phyloP scores from a whole-genome alignment of 352 stramenopile genomes.

The Globisporangium yorkense region DNA sequence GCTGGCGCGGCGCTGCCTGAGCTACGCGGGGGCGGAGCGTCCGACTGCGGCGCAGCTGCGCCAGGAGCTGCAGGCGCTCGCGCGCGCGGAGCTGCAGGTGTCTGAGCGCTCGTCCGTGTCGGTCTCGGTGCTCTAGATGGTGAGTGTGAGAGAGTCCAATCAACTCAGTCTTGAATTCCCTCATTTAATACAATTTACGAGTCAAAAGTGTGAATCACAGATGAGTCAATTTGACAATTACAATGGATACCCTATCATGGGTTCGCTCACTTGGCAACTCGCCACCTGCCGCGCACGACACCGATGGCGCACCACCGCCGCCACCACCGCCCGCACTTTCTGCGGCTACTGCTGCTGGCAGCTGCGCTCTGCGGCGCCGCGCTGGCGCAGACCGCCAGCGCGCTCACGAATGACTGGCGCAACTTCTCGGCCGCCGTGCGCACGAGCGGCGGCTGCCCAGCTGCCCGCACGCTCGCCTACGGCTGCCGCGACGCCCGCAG shows the following conservation, averaged over 20 bases:
- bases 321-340: not conserved
- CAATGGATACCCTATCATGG: too few species aligned
- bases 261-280: not conserved
- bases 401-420: not conserved
- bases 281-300: not conserved
- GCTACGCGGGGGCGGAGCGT: conserved; percentile 3
- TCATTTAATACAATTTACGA: not conserved
- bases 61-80: conserved; percentile 11
- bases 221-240: too few species aligned
- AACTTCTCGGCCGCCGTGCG: not conserved
- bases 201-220: not conserved
- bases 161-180: not conserved
- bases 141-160: not conserved
- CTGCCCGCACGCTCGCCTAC: not conserved
- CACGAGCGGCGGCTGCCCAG: not conserved
- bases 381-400: not conserved
- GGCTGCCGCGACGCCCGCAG: not conserved
- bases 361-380: not conserved
- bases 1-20: conserved; percentile 19
- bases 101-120: not conserved
- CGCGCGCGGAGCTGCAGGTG: not conserved
- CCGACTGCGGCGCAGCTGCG: conserved; percentile 3
- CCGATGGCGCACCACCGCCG: not conserved
- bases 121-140: conserved; percentile 4
- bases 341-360: not conserved